Base-by-base conservation (phyloP, 108 stramenopile genomes). In the Nitzschia inconspicua region DNA sequence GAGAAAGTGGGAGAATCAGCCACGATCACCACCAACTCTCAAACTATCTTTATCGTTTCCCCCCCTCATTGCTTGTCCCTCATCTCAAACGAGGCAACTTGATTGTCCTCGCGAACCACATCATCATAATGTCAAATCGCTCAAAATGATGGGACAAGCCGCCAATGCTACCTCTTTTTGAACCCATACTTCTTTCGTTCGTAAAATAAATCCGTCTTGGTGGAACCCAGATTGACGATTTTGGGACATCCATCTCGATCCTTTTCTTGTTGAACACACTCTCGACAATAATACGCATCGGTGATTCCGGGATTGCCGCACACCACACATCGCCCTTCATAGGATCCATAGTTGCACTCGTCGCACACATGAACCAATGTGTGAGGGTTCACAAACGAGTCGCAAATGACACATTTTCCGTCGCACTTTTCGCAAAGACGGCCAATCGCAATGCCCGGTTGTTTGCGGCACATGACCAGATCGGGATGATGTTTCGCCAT, bases 171-270 rank as follows among this genome's bases (percentile, higher is more conserved):
- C 67, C 91, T 52, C 72, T 93, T 93, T 53, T 93, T 93, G 72
- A 93, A 93, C 20, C 88, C 91, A 72, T 93, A 93, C 65, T 98
- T 99, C 66, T 99, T 98, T 57, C 97, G 66, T 65, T 98, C 97
- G 65, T 99, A 99, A 72, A 97, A 99, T 34, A 95, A 56, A 78
- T 98, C 98, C 3, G 96, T 97, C 50, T 95, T 94, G 6, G 96
- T 93, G 35, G 85, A 68, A 8, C 99, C 99, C 34, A 99, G 78
- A 81, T 99, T 99, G 11, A 99, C 95, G 47, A 99, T 91, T 72
- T 98, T 98, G 0, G 99, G 99, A 80, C 99, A 99, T 3, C 99
- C 99, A 63, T 99, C 98, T 44, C 98, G 62, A 84, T 99, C 96
- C 62, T 97, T 97, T 47, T 95, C 97, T 68, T 78, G 70, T 60